Conservation (phyloP, 139 green algal species). For the Zygnema circumcarinatum region DNA sequence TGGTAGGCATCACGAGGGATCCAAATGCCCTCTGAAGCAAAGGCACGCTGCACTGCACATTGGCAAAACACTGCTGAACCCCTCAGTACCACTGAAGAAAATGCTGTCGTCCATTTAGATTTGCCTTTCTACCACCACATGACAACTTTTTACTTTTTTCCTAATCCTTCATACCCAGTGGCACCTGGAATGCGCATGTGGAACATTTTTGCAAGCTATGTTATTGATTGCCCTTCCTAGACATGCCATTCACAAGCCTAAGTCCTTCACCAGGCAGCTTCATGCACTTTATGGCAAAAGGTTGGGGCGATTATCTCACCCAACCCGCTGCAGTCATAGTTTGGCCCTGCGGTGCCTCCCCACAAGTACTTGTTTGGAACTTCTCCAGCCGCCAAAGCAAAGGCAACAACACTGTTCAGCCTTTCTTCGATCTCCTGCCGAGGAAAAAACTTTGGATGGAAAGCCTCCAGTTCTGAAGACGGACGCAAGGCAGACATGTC, state of each 20-base stretch:
- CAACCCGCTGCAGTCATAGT: constrained; percentile 59
- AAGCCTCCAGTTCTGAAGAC: neutral
- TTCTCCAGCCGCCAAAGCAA: constrained; percentile 12
- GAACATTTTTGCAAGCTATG: too few species aligned
- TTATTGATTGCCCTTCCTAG: too few species aligned
- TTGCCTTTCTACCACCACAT: neutral
- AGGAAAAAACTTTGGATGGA: neutral
- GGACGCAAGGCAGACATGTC: neutral
- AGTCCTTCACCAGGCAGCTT: too few species aligned
- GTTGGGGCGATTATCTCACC: too few species aligned
- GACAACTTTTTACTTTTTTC: neutral
- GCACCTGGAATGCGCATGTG: neutral
- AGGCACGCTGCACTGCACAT: constrained; percentile 48
- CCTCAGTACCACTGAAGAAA: constrained; percentile 10
- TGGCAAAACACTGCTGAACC: neutral
- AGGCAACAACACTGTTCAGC: constrained; percentile 3
- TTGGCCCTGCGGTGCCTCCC: constrained; percentile 47
- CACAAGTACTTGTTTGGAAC: constrained; percentile 45
- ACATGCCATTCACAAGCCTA: too few species aligned
- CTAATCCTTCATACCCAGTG: neutral
- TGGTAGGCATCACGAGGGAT: constrained; percentile 51
- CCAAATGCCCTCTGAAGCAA: constrained; percentile 51
- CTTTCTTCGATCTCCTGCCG: neutral
- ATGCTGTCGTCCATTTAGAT: neutral
- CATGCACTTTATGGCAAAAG: too few species aligned